Percentiles rank a stretch among this genome's conserved stretches.
phyloP scores from a whole-genome alignment of 305 asterid species.

The Lippia alba region DNA sequence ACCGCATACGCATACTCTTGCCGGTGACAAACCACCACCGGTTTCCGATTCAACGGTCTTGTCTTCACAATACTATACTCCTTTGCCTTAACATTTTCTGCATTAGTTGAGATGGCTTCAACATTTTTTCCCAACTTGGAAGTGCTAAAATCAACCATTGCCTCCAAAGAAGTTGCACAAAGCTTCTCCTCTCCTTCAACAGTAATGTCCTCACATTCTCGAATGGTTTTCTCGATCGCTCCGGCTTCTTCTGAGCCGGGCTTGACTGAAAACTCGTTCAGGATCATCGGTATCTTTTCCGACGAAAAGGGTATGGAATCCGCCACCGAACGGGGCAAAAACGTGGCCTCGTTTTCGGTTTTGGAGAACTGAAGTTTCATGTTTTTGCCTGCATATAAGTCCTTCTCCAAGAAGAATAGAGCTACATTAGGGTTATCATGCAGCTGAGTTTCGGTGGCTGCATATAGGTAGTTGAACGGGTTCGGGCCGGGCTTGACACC shows the following conservation, averaged over 20 bases:
- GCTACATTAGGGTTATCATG: constrained; percentile 66
- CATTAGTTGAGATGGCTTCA: constrained; percentile 58
- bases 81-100: constrained; percentile 40
- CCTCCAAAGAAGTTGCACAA: constrained; percentile 78
- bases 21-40: constrained; percentile 77
- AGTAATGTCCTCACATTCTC: constrained; percentile 61
- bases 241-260: constrained; percentile 59
- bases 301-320: constrained; percentile 77
- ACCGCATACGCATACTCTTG: constrained; percentile 75
- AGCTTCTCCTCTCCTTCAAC: constrained; percentile 63
- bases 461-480: constrained; percentile 61
- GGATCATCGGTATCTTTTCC: constrained; percentile 55
- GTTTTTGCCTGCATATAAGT: constrained; percentile 53
- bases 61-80: constrained; percentile 49
- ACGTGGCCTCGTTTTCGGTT: constrained; percentile 39
- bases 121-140: constrained; percentile 62
- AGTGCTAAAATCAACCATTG: constrained; percentile 83
- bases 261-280: constrained; percentile 47
- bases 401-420: constrained; percentile 71
- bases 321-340: constrained; percentile 70
- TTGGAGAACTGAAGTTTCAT: constrained; percentile 64
- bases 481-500: not conserved
- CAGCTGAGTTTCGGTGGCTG: constrained; percentile 73
- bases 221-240: constrained; percentile 54
- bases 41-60: constrained; percentile 41